These are phyloP conservation scores for Ceratocystis variospora DNA, from an alignment of 2,329 filamentous ascomycete genomes.

Conservation along the genomic window DNA sequence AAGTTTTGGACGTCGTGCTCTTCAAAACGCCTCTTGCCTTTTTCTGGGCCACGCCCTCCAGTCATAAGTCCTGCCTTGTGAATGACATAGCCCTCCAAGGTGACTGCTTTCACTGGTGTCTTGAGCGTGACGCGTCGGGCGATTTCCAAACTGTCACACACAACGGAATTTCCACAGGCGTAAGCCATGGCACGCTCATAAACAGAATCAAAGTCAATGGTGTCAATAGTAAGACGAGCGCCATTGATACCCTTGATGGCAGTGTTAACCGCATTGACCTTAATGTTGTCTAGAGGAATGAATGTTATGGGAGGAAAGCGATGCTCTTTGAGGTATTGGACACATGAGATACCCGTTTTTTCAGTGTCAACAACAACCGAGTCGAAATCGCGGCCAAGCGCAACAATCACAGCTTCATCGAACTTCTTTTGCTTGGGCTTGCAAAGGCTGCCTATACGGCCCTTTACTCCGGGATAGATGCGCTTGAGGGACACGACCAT, in stretches of 20 bases:
- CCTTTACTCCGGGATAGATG: slow-evolving; percentile 82
- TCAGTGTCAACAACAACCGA: slow-evolving; percentile 90
- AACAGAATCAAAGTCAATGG: slow-evolving; percentile 80
- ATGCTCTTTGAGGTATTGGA: slow-evolving; percentile 85
- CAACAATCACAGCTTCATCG: slow-evolving; percentile 81
- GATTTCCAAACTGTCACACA: slow-evolving; percentile 75
- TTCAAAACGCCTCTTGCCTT: slow-evolving; percentile 72
- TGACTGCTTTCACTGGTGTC: slow-evolving; percentile 86
- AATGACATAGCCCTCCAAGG: slow-evolving; percentile 87
- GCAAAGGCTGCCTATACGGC: slow-evolving; percentile 80
- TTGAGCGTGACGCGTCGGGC: slow-evolving; percentile 77
- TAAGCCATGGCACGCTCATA: slow-evolving; percentile 89
- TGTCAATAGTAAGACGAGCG: slow-evolving; percentile 83
- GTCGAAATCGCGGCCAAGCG: slow-evolving; percentile 85
- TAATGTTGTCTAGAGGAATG: slow-evolving; percentile 92
- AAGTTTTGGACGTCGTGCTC: slow-evolving; percentile 79
- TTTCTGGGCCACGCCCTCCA: slow-evolving; percentile 70
- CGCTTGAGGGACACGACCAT: slow-evolving; percentile 76
- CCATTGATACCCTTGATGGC: slow-evolving; percentile 80
- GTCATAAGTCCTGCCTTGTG: slow-evolving; percentile 96
- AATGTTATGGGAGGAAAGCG: slow-evolving; percentile 80
- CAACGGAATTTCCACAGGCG: slow-evolving; percentile 85
- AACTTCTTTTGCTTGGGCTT: slow-evolving; percentile 96
- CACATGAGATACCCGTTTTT: slow-evolving; percentile 85
- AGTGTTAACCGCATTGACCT: slow-evolving; percentile 80